Base-by-base conservation (phyloP, 768 basidiomycete genomes). In the Leccinum subgranulosum region DNA sequence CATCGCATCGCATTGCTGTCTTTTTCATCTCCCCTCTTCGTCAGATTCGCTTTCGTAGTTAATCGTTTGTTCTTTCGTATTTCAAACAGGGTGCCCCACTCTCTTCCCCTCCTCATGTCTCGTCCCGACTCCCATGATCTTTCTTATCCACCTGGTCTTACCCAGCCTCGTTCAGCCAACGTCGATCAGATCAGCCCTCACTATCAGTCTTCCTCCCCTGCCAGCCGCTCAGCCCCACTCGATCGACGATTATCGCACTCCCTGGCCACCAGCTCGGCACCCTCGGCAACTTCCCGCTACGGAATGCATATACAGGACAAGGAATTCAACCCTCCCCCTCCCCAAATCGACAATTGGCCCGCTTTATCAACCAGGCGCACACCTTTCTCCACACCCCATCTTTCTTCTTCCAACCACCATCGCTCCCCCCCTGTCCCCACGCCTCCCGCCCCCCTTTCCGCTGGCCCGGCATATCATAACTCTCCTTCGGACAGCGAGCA, bases 401-500 rank as follows among this genome's bases (percentile, higher is more conserved):
- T 68, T 54, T 70, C 75, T 69, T 76, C 78, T 73, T 73, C 79
- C 68, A 79, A 78, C 71, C 78, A 78, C 75, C 76, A 77, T 70
- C 64, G 71, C 52, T 75, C 76, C 60, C 72, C 77, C 57, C 73
- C 75, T 56, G 69, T 57, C 46, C 62, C 47, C 33, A 55, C 55
- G 29, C 63, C 68, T 23, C 56, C 71, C 64, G 63, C 73, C 60
- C 33, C 49, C 53, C 55, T 56, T 31, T 23, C 66, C n/a, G 51
- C 65, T 10, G 58, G 51, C 51, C 25, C 63, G 43, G 45, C 57
- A 55, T 59, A 66, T 60, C 66, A 60, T 43, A 63, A 5, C 43
- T 25, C 53, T 46, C 39, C 67, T 27, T 45, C 56, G 23, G 71
- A 71, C 58, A 28, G 50, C 50, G 73, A 71, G 50, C 67, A 61